Evolutionary conservation across 202 grass and related monocot species (phyloP), one percentile per base, ranked within the genome.

Genomic region (Eragrostis tef): DNA sequence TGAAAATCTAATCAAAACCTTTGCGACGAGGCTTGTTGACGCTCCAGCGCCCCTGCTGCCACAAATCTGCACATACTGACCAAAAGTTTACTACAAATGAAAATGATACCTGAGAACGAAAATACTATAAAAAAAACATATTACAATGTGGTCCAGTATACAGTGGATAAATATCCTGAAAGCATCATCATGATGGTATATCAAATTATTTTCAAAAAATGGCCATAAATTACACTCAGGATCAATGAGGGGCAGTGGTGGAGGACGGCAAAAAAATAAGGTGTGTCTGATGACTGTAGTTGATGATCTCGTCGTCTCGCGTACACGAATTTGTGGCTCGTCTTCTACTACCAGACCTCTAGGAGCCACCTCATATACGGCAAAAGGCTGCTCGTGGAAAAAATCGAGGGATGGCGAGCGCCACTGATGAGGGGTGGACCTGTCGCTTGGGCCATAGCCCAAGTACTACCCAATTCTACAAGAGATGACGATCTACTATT

Each of bases 121-220:
- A 56, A n/a, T 13, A n/a, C n/a, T 26, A 22, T 26, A 22, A 75
- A 12, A 74, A 22, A 74, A 53, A 53, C 29, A 39, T 42, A 57
- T 12, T n/a, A 60, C 9, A 49, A 63, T 47, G 73, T 39, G 34
- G 1, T 39, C 4, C 11, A 10, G 20, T 19, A 44, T 41, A 16
- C 9, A 44, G 17, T 21, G 10, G 50, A 56, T 27, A 39, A 24
- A 43, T 9, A 57, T 43, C 19, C 16, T 39, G 50, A 20, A 56
- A 74, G 29, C 21, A 57, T 54, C 34, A 20, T 20, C 91, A 93
- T 88, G 21, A 87, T 81, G 77, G 79, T 25, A 88, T 90, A 39
- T 81, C 73, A 46, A 69, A 88, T 61, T 56, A 58, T 83, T 79
- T 81, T 75, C 25, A 59, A 82, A 86, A 22, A 93, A 65, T 39